Evolutionary conservation across 305 asterid species (phyloP).

Genomic region (Fraxinus xanthoxyloides): DNA sequence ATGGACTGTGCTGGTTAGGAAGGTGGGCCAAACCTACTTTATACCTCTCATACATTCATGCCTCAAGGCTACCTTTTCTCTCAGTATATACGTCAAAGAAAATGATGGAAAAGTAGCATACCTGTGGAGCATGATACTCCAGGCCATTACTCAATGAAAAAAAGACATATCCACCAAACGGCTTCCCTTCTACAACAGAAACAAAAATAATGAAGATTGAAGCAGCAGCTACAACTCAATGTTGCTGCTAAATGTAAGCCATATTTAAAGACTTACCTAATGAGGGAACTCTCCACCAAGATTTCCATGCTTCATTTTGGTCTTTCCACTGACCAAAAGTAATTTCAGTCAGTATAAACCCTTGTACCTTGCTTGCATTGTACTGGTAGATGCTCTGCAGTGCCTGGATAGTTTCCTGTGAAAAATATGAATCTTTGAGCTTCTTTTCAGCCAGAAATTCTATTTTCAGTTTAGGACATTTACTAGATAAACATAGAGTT

Average conservation of each 20-base stretch:
- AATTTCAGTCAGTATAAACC: conserved; percentile 23
- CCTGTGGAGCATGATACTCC: not conserved
- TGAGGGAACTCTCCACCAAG: conserved; percentile 47
- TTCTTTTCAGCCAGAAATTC: not conserved
- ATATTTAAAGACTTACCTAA: conserved; percentile 27
- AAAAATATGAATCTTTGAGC: not conserved
- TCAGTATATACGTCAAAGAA: not conserved
- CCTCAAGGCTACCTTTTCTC: not conserved
- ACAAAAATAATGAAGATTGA: not conserved
- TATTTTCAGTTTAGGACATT: not conserved
- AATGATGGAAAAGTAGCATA: not conserved
- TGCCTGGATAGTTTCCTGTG: conserved; percentile 31
- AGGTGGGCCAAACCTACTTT: not conserved
- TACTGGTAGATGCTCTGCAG: conserved; percentile 10
- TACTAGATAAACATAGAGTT: not conserved
- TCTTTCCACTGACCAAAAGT: conserved; percentile 35
- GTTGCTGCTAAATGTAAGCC: not conserved
- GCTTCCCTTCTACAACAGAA: conserved; percentile 31
- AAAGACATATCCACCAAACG: conserved; percentile 42
- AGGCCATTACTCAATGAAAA: conserved; percentile 34
- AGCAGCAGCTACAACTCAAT: not conserved
- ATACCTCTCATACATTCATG: not conserved
- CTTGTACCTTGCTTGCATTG: conserved; percentile 28
- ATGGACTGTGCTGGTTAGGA: not conserved
- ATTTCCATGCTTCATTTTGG: conserved; percentile 24